Evolutionary conservation across 164 flowering plant genomes (phyloP), one percentile per base, ranked within the genome.

Genomic region (Umbilicus rupestris): DNA sequence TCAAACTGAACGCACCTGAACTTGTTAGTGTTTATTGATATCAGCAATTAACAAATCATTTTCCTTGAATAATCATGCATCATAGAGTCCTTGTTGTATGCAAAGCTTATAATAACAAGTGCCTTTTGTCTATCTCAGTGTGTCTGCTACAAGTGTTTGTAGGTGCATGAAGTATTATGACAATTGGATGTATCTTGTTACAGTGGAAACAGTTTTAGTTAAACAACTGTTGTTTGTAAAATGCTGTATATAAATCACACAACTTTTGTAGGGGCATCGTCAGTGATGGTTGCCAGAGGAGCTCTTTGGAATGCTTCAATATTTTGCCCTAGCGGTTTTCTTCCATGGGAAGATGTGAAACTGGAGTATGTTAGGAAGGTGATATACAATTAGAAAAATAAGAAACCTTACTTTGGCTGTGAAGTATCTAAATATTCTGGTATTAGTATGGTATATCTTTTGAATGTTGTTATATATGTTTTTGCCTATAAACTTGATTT

Each of bases 291-390:
- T 70, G 98, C 94, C 66, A 84, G 98, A 82, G 96, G 97, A 60
- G 94, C 94, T 66, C 75, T 90, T 44, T 93, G 97, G 98, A 93
- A 93, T 83, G 92, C 91, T 75, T 88, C 98, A 62, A 79, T 93
- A 28, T 90, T 93, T 76, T 85, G 83, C 31, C 76, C 89, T 16
- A 67, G 75, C 65, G 89, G 96, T 3, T 82, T 82, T 74, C 28
- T 81, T 42, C 85, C 83, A 19, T 85, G 89, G 90, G 92, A 88
- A 77, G 89, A 83, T 59, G 87, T 90, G 66, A 90, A 85, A 74
- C 77, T 71, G 69, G 92, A 90, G 70, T 93, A 90, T 71, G 66
- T 93, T 42, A 75, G 88, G 69, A 90, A 88, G 97, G 97, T 88
- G 74, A 55, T 14, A 24, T 20, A 59, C 29, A 31, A 37, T n/a